Evolutionary conservation across 106 monocot species (phyloP).

Genomic region (Phalaenopsis equestris): DNA sequence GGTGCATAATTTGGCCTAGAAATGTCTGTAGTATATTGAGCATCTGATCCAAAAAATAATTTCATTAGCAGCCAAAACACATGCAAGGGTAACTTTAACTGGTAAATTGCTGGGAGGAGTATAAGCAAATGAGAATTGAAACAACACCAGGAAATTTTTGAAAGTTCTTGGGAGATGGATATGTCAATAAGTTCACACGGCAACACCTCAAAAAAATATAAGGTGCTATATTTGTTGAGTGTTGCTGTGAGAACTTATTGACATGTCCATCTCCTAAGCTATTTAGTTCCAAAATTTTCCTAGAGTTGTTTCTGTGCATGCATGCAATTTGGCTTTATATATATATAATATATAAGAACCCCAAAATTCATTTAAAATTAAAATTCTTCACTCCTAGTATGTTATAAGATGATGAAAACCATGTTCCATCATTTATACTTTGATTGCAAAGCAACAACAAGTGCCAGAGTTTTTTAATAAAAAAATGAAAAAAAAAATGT

Average conservation of each 20-base stretch:
- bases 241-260: too few species aligned
- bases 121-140: neutral
- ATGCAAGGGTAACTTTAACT: neutral
- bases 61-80: neutral
- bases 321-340: neutral
- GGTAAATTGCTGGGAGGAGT: neutral
- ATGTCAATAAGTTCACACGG: neutral
- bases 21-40: neutral
- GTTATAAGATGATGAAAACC: neutral
- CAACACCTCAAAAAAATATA: neutral
- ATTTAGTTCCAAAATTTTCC: too few species aligned
- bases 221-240: neutral
- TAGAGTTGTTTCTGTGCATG: neutral
- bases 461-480: neutral
- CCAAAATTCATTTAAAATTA: neutral
- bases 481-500: neutral
- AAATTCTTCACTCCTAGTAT: neutral
- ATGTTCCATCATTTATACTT: neutral
- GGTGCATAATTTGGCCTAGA: neutral
- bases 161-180: too few species aligned
- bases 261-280: too few species aligned
- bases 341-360: neutral
- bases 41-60: neutral
- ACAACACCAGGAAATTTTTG: too few species aligned
- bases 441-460: neutral